Percentiles rank a stretch among this genome's conserved stretches.
These are phyloP conservation scores for Trichosporon ovoides DNA, from an alignment of 1,284 basidiomycete species.

Conservation along the genomic window DNA sequence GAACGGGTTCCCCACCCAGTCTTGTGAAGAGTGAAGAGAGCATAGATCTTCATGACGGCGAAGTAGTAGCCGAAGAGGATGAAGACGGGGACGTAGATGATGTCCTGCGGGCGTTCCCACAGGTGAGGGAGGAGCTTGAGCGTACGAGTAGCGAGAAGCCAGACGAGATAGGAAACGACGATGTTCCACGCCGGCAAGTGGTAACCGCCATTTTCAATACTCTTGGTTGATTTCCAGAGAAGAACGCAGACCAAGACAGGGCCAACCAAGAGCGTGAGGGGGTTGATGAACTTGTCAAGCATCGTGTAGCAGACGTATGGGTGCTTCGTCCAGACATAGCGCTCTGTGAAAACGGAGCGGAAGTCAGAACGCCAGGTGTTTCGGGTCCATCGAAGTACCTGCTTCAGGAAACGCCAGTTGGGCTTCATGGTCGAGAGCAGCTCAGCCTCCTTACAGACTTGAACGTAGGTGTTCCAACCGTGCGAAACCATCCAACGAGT, in stretches of 20 bases:
- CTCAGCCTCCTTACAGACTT: slow-evolving; percentile 84
- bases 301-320: slow-evolving; percentile 91
- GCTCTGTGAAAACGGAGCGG: slow-evolving; percentile 78
- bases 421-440: slow-evolving; percentile 90
- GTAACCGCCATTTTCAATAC: slow-evolving; percentile 67
- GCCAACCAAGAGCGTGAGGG: slow-evolving; percentile 76
- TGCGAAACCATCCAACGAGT: slow-evolving; percentile 95
- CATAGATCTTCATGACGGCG: slow-evolving; percentile 80
- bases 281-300: slow-evolving; percentile 90
- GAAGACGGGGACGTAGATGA: slow-evolving; percentile 86
- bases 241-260: slow-evolving; percentile 70
- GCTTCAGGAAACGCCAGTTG: slow-evolving; percentile 88
- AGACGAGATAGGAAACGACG: slow-evolving; percentile 63
- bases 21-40: slow-evolving; percentile 75
- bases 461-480: slow-evolving; percentile 88
- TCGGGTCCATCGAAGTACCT: slow-evolving; percentile 83
- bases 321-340: slow-evolving; percentile 78
- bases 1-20: slow-evolving; percentile 87
- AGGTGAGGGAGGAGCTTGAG: slow-evolving; percentile 82
- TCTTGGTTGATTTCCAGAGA: slow-evolving; percentile 69
- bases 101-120: slow-evolving; percentile 74
- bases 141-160: slow-evolving; percentile 76
- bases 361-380: slow-evolving; percentile 90
- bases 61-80: slow-evolving; percentile 74
- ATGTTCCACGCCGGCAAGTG: slow-evolving; percentile 88